Evolutionary conservation across 1,284 basidiomycete genomes (phyloP), one percentile per base, ranked within the genome.

Genomic region (Somion occarium): DNA sequence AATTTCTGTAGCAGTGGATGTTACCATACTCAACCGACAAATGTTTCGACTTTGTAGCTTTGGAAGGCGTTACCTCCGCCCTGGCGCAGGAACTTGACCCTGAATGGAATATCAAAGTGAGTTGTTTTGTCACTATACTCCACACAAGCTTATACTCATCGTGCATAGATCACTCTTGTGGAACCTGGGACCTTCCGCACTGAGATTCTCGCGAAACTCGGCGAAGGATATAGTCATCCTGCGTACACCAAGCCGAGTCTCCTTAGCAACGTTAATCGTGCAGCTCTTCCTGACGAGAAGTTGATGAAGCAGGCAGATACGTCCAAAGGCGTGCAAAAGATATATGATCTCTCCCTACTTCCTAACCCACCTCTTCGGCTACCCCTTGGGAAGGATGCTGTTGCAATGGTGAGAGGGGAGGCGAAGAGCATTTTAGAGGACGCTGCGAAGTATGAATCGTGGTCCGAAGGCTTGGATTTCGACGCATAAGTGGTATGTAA

Each of bases 61-160:
- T 69, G 3, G 68, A 71, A 46, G 70, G 61, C 1, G 42, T 72
- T 15, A 67, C 64, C 5, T 64, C 71, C n/a, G 44, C 64, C 0
- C 53, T 74, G 1, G 56, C 53, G 2, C 49, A 55, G 24, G 72
- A 73, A 52, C 44, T 74, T 13, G 59, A 67, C 49, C 70, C 71
- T 0, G 62, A 56, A 1, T 74, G 73, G 73, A 72, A 73, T 53
- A 73, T 73, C 58, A 69, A 69, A 55, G 71, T 68, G 22, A 45
- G 52, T 41, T n/a, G n/a, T n/a, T n/a, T n/a, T n/a, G n/a, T n/a
- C n/a, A n/a, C n/a, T n/a, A n/a, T n/a, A n/a, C n/a, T n/a, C n/a
- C n/a, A n/a, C n/a, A n/a, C n/a, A n/a, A n/a, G n/a, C n/a, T n/a
- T n/a, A n/a, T n/a, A n/a, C n/a, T n/a, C n/a, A n/a, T n/a, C n/a